Evolutionary conservation across 164 flowering plant genomes (phyloP).

Genomic region (Warburgia ugandensis): DNA sequence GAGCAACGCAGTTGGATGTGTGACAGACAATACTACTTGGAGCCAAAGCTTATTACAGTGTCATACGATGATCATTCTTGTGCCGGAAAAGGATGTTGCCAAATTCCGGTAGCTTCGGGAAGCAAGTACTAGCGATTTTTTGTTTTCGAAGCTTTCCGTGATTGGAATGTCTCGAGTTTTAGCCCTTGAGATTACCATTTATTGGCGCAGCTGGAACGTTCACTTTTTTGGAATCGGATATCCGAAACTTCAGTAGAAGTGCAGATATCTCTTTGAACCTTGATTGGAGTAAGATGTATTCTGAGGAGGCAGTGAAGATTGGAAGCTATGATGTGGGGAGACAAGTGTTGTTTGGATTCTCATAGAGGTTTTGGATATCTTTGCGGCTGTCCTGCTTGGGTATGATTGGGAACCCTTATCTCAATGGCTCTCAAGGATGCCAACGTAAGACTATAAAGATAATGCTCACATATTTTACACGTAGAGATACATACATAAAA

Average conservation of each 20-base stretch:
- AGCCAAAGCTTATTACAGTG: background rate
- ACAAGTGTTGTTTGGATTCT: slow-evolving; percentile 21
- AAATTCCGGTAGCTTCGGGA: background rate
- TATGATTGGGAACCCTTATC: slow-evolving; percentile 51
- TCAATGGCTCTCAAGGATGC: slow-evolving; percentile 4
- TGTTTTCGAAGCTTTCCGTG: background rate
- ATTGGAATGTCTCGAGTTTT: background rate
- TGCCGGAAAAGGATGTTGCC: slow-evolving; percentile 7
- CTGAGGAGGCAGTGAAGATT: slow-evolving; percentile 20
- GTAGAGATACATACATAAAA: too few relatives aligned
- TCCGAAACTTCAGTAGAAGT: background rate
- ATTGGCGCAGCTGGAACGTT: slow-evolving; percentile 4
- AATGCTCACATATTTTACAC: too few relatives aligned
- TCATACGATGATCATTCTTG: background rate
- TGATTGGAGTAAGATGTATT: slow-evolving; percentile 46
- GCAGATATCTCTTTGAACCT: slow-evolving; percentile 14
- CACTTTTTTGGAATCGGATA: background rate
- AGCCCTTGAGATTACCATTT: slow-evolving; percentile 5
- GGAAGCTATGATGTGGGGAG: slow-evolving; percentile 14
- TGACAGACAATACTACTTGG: background rate
- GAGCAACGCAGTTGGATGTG: background rate
- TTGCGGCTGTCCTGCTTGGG: slow-evolving; percentile 38
- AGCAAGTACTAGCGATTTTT: background rate
- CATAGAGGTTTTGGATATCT: slow-evolving; percentile 28
- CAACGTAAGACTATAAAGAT: too few relatives aligned